Conservation (phyloP, 345 rosid species). For the Melastoma malabathricum region DNA sequence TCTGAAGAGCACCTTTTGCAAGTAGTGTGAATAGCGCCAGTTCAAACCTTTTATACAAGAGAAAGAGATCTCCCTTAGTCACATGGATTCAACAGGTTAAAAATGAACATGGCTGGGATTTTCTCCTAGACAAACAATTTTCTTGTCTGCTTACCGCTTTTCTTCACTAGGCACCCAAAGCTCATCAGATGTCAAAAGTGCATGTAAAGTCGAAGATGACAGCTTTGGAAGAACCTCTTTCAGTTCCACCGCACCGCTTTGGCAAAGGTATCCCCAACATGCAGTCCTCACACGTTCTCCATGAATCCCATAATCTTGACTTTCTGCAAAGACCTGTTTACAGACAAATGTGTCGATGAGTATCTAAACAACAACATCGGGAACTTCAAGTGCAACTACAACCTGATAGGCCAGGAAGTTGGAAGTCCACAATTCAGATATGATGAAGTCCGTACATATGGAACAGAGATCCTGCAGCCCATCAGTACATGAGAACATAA, state of each 20-base stretch:
- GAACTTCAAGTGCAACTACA: constrained; percentile 5
- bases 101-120: too few relatives aligned
- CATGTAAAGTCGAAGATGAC: constrained; percentile 82
- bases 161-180: constrained; percentile 90
- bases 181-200: constrained; percentile 88
- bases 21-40: constrained; percentile 64
- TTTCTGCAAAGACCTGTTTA: constrained; percentile 81
- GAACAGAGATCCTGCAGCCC: constrained; percentile 75
- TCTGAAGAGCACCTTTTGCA: constrained; percentile 49
- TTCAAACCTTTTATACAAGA: constrained; percentile 56
- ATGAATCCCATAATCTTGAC: constrained; percentile 91
- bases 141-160: constrained; percentile 52
- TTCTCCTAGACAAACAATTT: constrained; percentile 1
- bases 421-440: constrained; percentile 80
- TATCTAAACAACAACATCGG: too few relatives aligned
- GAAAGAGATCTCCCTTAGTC: constrained; percentile 12
- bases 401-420: constrained; percentile 95
- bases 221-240: constrained; percentile 93
- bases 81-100: background rate
- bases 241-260: constrained; percentile 82
- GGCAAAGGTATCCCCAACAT: constrained; percentile 99
- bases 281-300: constrained; percentile 96
- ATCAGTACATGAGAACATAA: background rate
- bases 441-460: constrained; percentile 87
- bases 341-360: constrained; percentile 3